Percentiles rank a stretch among this genome's conserved stretches.
Evolutionary conservation across 352 stramenopile species (phyloP).

Genomic region (Pythium sukuiense): DNA sequence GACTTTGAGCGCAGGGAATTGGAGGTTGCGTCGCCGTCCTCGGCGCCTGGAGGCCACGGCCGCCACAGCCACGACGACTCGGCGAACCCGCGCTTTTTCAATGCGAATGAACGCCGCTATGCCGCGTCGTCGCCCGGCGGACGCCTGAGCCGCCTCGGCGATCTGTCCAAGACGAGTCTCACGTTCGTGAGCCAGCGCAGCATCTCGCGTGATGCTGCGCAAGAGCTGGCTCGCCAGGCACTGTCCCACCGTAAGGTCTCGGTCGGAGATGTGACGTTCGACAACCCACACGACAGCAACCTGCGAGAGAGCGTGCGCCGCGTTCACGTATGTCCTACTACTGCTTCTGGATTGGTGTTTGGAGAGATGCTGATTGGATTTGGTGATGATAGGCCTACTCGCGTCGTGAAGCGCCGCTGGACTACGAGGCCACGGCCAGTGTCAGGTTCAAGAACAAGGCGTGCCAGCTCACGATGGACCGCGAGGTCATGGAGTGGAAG

Average conservation of each 20-base stretch:
- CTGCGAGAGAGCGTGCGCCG: slow-evolving; percentile 80
- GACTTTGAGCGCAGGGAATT: neutral
- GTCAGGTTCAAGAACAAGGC: slow-evolving; percentile 47
- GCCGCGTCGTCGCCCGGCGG: slow-evolving; percentile 21
- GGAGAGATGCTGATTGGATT: neutral
- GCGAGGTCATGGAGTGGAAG: slow-evolving; percentile 61
- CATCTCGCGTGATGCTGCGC: slow-evolving; percentile 47
- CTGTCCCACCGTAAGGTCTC: slow-evolving; percentile 65
- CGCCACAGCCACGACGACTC: slow-evolving; percentile 18
- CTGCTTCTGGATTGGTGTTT: neutral
- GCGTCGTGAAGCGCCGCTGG: slow-evolving; percentile 66
- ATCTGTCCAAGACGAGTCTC: slow-evolving; percentile 20
- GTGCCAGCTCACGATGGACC: slow-evolving; percentile 63
- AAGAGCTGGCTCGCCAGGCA: slow-evolving; percentile 73
- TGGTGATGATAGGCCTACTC: slow-evolving; percentile 52
- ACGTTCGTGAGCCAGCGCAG: slow-evolving; percentile 37
- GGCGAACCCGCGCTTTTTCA: slow-evolving; percentile 12
- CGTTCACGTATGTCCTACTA: slow-evolving; percentile 41
- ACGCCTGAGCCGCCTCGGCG: slow-evolving; percentile 22
- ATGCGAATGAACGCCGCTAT: slow-evolving; percentile 16
- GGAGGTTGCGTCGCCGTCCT: slow-evolving; percentile 8
- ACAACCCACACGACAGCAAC: slow-evolving; percentile 56
- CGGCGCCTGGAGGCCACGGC: neutral
- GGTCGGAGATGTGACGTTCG: slow-evolving; percentile 76
- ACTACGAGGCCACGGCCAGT: slow-evolving; percentile 51